A percentile compares a stretch with the other conserved stretches of the same genome.
Conservation (phyloP, 2,329 filamentous ascomycete genomes). For the Aspergillus fumigatiaffinis region DNA sequence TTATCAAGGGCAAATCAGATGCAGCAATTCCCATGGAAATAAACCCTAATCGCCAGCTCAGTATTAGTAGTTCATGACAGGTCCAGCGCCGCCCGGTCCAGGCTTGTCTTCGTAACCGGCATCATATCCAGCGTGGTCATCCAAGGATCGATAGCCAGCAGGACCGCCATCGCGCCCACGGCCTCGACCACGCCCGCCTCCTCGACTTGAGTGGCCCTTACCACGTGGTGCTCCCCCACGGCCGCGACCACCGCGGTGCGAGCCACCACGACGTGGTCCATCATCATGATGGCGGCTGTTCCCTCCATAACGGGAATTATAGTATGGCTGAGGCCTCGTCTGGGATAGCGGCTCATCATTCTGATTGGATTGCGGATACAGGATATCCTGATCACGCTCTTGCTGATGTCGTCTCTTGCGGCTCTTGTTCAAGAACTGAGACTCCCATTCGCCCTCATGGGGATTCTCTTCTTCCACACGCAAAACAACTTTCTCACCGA, state of each 20-base stretch:
- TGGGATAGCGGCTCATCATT: slow-evolving; percentile 21
- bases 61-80: slow-evolving; percentile 39
- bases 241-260: slow-evolving; percentile 28
- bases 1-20: background rate
- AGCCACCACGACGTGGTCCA: slow-evolving; percentile 35
- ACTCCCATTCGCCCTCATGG: slow-evolving; percentile 61
- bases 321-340: slow-evolving; percentile 17
- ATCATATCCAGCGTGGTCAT: slow-evolving; percentile 50
- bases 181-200: slow-evolving; percentile 43
- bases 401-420: slow-evolving; percentile 58
- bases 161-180: slow-evolving; percentile 50
- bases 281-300: slow-evolving; percentile 39
- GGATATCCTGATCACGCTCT: slow-evolving; percentile 51
- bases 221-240: slow-evolving; percentile 38
- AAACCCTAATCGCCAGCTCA: background rate
- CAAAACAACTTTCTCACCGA: slow-evolving; percentile 81
- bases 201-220: slow-evolving; percentile 33
- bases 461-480: slow-evolving; percentile 71
- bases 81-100: slow-evolving; percentile 24
- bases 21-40: background rate
- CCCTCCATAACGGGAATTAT: slow-evolving; percentile 28
- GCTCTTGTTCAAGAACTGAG: slow-evolving; percentile 57
- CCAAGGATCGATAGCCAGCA: slow-evolving; percentile 62
- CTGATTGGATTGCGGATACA: slow-evolving; percentile 22
- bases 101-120: slow-evolving; percentile 27